Base-by-base conservation (phyloP, 345 rosid genomes). In the Kandelia obovata region DNA sequence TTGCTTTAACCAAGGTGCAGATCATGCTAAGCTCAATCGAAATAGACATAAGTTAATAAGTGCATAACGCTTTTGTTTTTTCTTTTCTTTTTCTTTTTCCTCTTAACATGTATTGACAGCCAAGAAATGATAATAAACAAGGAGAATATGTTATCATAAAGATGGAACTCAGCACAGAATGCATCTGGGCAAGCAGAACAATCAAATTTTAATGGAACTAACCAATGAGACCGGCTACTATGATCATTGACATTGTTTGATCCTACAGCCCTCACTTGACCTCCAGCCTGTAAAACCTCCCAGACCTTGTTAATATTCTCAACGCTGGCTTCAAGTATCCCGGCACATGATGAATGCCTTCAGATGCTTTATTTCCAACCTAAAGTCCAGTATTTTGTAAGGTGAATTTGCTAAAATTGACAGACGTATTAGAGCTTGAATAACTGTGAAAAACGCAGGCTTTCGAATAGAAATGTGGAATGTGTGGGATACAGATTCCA, bases 221-320 rank as follows among this genome's bases (percentile, higher is more conserved):
- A 72, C 75, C 75, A 72, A 26, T 72, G 75, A n/a, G 75, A 72
- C 21, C 75, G 65, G 52, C 75, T 72, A 59, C 75, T 72, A 26
- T 60, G 70, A 58, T 65, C 75, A 64, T 72, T 72, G 25, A 72
- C 75, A 66, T 72, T 65, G 26, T 72, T 72, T 26, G 75, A 71
- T 43, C 75, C 75, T 28, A 71, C 69, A 20, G 69, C 64, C 23
- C 75, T 64, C n/a, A 69, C 69, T 30, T 71, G 57, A 30, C 75
- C 64, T 56, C 75, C 75, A 19, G 31, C 62, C 47, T 64, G 75
- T 58, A 71, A 47, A 56, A 71, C 68, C 20, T 71, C 56, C 75
- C 75, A 71, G 31, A 31, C 69, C 62, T 71, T 58, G 13, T 71
- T 47, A 46, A 71, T 31, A 30, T 64, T 64, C 64, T 64, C 75